phyloP scores from a whole-genome alignment of 1,284 basidiomycete genomes.

The Veloporphyrellus conicus region DNA sequence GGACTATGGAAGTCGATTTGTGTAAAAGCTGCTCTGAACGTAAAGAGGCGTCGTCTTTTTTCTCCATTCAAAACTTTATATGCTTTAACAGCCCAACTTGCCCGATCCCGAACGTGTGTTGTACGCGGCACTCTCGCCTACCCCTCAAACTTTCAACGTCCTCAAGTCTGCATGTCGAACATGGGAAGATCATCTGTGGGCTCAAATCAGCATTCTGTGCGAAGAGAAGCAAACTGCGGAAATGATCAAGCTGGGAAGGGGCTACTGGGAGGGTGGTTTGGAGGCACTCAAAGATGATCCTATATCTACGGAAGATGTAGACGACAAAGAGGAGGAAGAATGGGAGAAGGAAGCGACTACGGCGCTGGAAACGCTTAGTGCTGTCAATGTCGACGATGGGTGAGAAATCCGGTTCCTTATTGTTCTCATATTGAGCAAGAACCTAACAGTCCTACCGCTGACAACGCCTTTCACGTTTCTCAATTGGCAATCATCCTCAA shows the following conservation, averaged over 20 bases:
- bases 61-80: not conserved
- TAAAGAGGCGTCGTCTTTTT: constrained; percentile 37
- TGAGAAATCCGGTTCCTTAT: constrained; percentile 23
- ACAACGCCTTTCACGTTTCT: constrained; percentile 81
- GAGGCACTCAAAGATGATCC: constrained; percentile 40
- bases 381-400: constrained; percentile 58
- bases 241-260: constrained; percentile 50
- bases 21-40: constrained; percentile 72
- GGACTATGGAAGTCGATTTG: constrained; percentile 85
- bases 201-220: constrained; percentile 78
- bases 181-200: constrained; percentile 97
- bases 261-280: constrained; percentile 61
- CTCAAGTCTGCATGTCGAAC: constrained; percentile 77
- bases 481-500: constrained; percentile 85
- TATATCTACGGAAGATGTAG: constrained; percentile 31
- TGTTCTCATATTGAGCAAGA: constrained; percentile 1
- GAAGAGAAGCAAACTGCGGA: constrained; percentile 74
- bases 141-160: constrained; percentile 67
- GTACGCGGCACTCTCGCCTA: constrained; percentile 84
- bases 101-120: constrained; percentile 76
- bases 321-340: constrained; percentile 51
- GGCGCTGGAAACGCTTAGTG: constrained; percentile 51
- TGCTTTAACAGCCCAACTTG: constrained; percentile 51
- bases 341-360: constrained; percentile 60
- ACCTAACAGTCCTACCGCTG: constrained; percentile 52